Evolutionary conservation across 345 rosid genomes (phyloP).

Genomic region (Eucalyptus cloeziana): DNA sequence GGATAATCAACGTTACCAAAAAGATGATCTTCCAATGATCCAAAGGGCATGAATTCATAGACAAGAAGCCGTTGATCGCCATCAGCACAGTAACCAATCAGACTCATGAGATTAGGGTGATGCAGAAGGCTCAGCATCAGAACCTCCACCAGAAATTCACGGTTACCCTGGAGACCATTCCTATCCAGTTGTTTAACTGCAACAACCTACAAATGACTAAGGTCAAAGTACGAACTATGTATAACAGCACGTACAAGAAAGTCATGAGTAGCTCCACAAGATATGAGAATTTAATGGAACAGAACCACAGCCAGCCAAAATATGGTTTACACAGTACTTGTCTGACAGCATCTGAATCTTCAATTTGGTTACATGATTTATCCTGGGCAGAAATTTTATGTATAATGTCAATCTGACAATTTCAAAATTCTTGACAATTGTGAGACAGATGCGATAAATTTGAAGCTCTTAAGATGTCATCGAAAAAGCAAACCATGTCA

Average conservation of each 20-base stretch:
- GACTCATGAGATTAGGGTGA: constrained; percentile 82
- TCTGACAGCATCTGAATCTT: neutral
- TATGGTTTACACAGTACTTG: neutral
- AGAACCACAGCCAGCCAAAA: neutral
- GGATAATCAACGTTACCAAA: constrained; percentile 35
- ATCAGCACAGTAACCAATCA: constrained; percentile 96
- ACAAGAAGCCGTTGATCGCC: constrained; percentile 95
- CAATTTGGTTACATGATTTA: neutral
- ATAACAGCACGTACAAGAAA: neutral
- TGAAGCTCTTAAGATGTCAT: neutral
- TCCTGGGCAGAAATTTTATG: neutral
- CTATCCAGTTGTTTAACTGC: constrained; percentile 93
- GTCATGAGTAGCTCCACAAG: neutral
- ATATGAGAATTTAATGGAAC: neutral
- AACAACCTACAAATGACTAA: constrained; percentile 39
- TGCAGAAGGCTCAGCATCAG: constrained; percentile 98
- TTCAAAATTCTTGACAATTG: neutral
- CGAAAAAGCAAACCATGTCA: neutral
- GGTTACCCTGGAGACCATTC: constrained; percentile 91
- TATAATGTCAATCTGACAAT: neutral
- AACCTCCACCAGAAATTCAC: constrained; percentile 94
- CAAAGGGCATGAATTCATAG: constrained; percentile 87
- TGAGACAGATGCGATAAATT: neutral
- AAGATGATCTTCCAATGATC: constrained; percentile 93
- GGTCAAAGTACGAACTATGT: neutral